These are phyloP conservation scores for Wallacemonas rigidus DNA, from an alignment of 208 protist species.

Conservation along the genomic window DNA sequence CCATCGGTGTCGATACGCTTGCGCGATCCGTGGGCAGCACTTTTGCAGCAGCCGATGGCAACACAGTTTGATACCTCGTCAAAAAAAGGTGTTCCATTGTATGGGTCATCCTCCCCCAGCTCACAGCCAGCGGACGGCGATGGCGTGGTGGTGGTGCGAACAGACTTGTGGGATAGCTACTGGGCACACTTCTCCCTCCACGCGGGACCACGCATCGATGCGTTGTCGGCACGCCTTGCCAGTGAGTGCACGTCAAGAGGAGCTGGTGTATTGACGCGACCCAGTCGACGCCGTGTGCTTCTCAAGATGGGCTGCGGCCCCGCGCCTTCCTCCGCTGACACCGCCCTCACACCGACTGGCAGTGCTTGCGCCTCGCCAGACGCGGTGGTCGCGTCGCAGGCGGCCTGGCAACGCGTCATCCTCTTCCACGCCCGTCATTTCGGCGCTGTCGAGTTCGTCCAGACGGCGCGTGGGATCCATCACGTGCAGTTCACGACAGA, in stretches of 20 bases:
- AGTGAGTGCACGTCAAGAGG: neutral
- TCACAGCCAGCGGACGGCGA: neutral
- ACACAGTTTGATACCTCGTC: too few species aligned
- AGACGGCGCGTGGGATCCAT: conserved; percentile 32
- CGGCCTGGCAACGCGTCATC: conserved; percentile 4
- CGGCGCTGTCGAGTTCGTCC: conserved; percentile 58
- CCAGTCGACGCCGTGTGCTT: conserved; percentile 16
- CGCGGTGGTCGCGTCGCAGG: too few species aligned
- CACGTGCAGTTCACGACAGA: conserved; percentile 64
- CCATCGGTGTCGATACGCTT: neutral
- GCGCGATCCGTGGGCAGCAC: conserved; percentile 8
- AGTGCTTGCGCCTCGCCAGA: too few species aligned
- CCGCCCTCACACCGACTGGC: neutral
- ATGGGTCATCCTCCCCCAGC: too few species aligned
- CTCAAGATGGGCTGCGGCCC: neutral
- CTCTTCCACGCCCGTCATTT: conserved; percentile 38
- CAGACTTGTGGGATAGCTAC: conserved; percentile 67
- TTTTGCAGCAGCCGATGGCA: neutral
- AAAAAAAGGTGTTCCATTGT: too few species aligned
- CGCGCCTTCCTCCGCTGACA: conserved; percentile 16
- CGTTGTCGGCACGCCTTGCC: conserved; percentile 16
- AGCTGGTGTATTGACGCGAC: conserved; percentile 23
- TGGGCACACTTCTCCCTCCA: conserved; percentile 37
- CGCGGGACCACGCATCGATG: neutral
- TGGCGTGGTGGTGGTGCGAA: neutral